phyloP scores from a whole-genome alignment of 352 stramenopile species.

The Aphanomyces invadans region DNA sequence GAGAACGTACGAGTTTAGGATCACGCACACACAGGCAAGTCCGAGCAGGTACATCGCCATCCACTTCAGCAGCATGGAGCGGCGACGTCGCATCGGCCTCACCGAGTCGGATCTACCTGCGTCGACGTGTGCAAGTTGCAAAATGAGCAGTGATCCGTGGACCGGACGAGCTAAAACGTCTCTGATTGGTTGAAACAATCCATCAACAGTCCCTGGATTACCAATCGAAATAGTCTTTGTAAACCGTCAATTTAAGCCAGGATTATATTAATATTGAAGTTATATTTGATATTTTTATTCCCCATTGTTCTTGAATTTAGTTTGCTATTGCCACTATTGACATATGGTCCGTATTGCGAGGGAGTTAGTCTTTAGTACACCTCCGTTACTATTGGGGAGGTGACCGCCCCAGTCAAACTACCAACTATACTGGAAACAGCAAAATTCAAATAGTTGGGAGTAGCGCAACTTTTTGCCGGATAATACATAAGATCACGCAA shows the following conservation, averaged over 20 bases:
- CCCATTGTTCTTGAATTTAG: background rate
- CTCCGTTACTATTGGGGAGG: too few relatives aligned
- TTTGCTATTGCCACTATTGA: background rate
- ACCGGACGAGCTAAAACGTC: background rate
- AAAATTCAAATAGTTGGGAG: too few relatives aligned
- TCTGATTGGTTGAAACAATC: background rate
- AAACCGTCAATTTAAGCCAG: background rate
- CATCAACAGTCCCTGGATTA: background rate
- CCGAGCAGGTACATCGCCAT: background rate
- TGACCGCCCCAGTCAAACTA: too few relatives aligned
- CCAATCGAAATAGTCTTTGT: constrained; percentile 14
- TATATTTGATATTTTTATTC: background rate
- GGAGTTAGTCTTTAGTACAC: too few relatives aligned
- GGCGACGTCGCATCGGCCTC: background rate
- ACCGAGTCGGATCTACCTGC: background rate
- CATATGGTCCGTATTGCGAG: background rate
- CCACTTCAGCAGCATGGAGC: background rate
- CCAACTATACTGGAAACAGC: too few relatives aligned
- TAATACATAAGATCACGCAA: too few relatives aligned
- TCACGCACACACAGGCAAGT: constrained; percentile 1
- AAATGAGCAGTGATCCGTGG: background rate
- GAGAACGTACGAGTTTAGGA: background rate
- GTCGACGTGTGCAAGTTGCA: background rate
- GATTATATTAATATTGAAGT: background rate
- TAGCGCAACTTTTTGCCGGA: too few relatives aligned